Percentiles rank a stretch among this genome's conserved stretches.
Evolutionary conservation across 179 eudicot species (phyloP).

Genomic region (Spinacia oleracea): DNA sequence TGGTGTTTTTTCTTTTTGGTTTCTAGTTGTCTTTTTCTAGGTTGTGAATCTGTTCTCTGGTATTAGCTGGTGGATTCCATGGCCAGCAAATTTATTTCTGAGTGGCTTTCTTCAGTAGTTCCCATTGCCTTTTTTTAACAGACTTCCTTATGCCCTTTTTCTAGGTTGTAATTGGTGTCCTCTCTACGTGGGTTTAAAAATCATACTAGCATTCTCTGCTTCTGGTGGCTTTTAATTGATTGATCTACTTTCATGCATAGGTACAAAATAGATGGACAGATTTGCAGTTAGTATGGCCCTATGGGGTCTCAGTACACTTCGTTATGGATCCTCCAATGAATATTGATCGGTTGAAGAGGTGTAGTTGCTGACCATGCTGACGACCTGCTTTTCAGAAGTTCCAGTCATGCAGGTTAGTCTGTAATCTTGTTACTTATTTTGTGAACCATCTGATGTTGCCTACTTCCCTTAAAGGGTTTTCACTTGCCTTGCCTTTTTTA

Average conservation of each 20-base stretch:
- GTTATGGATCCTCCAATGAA: neutral
- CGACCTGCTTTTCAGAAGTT: neutral
- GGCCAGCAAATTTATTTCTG: neutral
- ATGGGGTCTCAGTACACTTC: neutral
- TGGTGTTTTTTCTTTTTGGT: no score
- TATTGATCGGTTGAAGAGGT: constrained; percentile 22
- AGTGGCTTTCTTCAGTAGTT: neutral
- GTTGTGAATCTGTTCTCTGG: neutral
- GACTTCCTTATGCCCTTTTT: neutral
- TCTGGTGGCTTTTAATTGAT: neutral
- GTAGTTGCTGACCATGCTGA: constrained; percentile 6
- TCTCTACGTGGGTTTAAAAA: neutral
- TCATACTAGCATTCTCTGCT: neutral
- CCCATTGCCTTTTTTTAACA: neutral
- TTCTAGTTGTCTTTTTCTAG: no score
- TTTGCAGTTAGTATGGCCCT: neutral
- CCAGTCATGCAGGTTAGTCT: constrained; percentile 24
- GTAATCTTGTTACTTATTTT: neutral
- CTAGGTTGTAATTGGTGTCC: neutral
- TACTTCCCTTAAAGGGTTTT: constrained; percentile 16
- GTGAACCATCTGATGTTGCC: constrained; percentile 7
- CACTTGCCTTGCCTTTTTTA: neutral
- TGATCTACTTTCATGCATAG: constrained; percentile 14
- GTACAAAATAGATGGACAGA: neutral
- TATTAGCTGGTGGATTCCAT: neutral